Percentiles rank a stretch among this genome's conserved stretches.
Conservation (phyloP, 2,329 filamentous ascomycete genomes). For the Gnomoniopsis smithogilvyi region DNA sequence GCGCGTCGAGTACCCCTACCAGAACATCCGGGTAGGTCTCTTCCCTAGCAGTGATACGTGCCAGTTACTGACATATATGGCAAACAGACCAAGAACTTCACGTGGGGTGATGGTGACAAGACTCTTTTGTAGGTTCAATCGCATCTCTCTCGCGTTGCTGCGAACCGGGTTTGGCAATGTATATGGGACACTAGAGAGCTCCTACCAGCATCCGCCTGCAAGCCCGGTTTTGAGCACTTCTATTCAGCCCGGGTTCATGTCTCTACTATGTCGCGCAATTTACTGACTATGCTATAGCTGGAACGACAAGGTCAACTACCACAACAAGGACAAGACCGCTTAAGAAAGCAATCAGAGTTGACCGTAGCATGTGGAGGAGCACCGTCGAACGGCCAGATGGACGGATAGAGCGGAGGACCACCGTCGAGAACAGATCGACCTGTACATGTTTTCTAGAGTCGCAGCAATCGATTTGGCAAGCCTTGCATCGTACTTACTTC, state of each 20-base stretch:
- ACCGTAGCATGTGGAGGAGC: background rate
- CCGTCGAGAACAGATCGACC: conserved; percentile 15
- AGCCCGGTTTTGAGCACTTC: background rate
- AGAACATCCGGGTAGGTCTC: conserved; percentile 74
- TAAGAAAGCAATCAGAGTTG: conserved; percentile 28
- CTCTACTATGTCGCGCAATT: background rate
- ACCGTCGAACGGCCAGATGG: background rate
- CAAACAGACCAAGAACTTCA: conserved; percentile 74
- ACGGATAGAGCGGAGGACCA: conserved; percentile 12
- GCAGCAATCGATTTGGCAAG: conserved; percentile 19
- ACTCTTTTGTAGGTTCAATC: conserved; percentile 10
- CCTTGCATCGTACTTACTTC: background rate
- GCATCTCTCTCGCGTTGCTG: background rate
- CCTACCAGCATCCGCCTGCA: background rate
- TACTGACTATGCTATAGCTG: conserved; percentile 57
- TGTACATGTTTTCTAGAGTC: conserved; percentile 31
- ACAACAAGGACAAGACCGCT: conserved; percentile 79
- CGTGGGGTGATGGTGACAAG: conserved; percentile 94
- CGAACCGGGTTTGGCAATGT: background rate
- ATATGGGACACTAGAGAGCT: background rate
- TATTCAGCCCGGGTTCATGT: background rate
- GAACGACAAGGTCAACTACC: conserved; percentile 94
- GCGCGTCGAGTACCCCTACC: conserved; percentile 89
- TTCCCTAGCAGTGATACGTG: background rate
- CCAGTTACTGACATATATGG: background rate